Conservation (phyloP, 2,329 filamentous ascomycete species). For the Blastomyces emzantsi region DNA sequence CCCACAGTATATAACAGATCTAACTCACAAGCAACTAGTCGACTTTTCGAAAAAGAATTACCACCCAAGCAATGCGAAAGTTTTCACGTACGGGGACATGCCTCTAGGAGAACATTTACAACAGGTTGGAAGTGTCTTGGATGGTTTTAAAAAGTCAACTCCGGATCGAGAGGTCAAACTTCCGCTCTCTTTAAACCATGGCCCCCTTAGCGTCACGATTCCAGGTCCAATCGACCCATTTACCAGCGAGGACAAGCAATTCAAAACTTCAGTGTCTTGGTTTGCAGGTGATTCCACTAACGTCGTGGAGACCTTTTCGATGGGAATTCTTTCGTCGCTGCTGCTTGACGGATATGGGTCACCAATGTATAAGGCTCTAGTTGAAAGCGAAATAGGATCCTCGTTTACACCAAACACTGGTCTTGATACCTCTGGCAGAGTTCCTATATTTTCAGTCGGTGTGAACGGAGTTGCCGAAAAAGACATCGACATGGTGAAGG, state of each 20-base stretch:
- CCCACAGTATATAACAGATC: constrained; percentile 88
- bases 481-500: constrained; percentile 68
- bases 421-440: constrained; percentile 68
- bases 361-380: constrained; percentile 77
- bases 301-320: constrained; percentile 77
- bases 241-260: constrained; percentile 75
- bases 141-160: constrained; percentile 60
- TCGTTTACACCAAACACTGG: constrained; percentile 95
- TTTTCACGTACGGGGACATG: constrained; percentile 94
- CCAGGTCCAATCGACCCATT: constrained; percentile 79
- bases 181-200: constrained; percentile 61
- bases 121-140: constrained; percentile 67
- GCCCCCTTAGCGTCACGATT: constrained; percentile 61
- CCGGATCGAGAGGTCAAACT: constrained; percentile 64
- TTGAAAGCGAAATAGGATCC: constrained; percentile 81
- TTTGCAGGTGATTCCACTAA: constrained; percentile 74
- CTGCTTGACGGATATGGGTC: constrained; percentile 93
- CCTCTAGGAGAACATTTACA: constrained; percentile 70
- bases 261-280: constrained; percentile 93
- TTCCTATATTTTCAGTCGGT: constrained; percentile 81
- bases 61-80: constrained; percentile 92
- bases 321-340: constrained; percentile 72
- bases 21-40: constrained; percentile 83
- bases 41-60: constrained; percentile 89
- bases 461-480: constrained; percentile 79